Base-by-base conservation (phyloP, 2,329 filamentous ascomycete species). In the Epichloe typhina region DNA sequence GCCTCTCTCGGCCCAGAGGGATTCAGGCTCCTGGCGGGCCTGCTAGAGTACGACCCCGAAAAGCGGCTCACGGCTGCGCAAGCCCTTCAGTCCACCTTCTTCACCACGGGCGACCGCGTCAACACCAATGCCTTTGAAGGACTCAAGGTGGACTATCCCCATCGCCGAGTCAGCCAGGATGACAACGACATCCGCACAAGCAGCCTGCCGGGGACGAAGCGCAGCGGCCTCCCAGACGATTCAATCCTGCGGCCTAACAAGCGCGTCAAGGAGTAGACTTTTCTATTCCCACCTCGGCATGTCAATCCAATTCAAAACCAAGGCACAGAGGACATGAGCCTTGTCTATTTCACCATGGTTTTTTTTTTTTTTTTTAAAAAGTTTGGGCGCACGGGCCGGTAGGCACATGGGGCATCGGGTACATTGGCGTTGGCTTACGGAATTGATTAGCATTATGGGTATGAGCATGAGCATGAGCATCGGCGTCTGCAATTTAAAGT, bases 171-270 rank as follows among this genome's bases (percentile, higher is more conserved):
- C 40, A 95, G 86, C 59, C 84, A 94, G 60, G 93, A 98, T 61
- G 89, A 96, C 64, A 95, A 95, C 59, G 93, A 97, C 66, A 96
- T 97, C 51, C 76, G 88, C n/a, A 90, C 87, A 0, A 83, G 84
- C 42, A 95, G 88, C 65, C 67, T 96, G 37, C 88, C 91, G 0
- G 93, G 91, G 0, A 95, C 90, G 0, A 97, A 97, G 71, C 75
- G 90, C 53, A 91, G 85, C 56, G 91, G 86, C 0, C 63, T 95
- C 40, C 86, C 85, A 0, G 91, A 97, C 61, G 91, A 96, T 49
- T 72, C 72, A 17, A 62, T 94, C n/a, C 72, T 82, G 43, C 68
- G 81, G 37, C 78, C 79, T 0, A 68, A 69, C 4, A 85, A 85
- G 69, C 70, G 82, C 53, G 57, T 83, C 19, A 85, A 83, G 63